A percentile compares a stretch with the other conserved stretches of the same genome.
Conservation (phyloP, 805 yeast species). For the Myxozyma sirexii region DNA sequence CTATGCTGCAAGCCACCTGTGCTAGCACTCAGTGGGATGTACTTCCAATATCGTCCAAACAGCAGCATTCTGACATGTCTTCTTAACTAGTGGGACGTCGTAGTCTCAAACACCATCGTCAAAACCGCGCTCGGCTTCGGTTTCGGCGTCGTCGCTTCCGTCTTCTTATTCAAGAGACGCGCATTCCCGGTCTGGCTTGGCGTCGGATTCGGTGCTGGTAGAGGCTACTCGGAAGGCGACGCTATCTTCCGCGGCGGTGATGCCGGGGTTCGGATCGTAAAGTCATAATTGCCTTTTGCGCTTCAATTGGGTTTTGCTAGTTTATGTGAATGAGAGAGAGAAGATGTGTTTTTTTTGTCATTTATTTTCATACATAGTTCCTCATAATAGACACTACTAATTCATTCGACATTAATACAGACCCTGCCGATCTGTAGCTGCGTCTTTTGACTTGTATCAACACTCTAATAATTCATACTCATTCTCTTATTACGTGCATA, state of each 20-base stretch:
- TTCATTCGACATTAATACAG: too few species aligned
- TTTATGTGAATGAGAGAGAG: background rate
- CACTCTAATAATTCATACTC: too few species aligned
- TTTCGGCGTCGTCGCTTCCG: constrained; percentile 91
- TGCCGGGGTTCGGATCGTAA: constrained; percentile 33
- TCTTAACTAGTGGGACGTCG: constrained; percentile 80
- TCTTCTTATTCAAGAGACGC: constrained; percentile 86
- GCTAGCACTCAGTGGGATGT: too few species aligned
- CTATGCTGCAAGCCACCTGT: too few species aligned
- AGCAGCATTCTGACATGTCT: too few species aligned
- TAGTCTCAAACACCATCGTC: constrained; percentile 88
- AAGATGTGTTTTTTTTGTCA: too few species aligned
- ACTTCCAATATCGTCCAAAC: too few species aligned
- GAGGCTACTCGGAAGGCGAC: constrained; percentile 98
- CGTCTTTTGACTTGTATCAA: too few species aligned
- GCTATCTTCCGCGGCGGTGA: constrained; percentile 76
- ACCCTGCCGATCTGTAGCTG: too few species aligned
- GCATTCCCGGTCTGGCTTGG: constrained; percentile 98
- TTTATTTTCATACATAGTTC: too few species aligned
- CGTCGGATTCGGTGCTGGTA: constrained; percentile 94
- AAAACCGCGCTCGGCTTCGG: constrained; percentile 97
- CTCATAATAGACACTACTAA: too few species aligned
- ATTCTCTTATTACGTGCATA: too few species aligned
- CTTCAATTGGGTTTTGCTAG: background rate
- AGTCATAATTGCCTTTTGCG: constrained; percentile 6